These are phyloP conservation scores for Neofusicoccum ribis DNA, from an alignment of 2,329 filamentous ascomycete genomes.

Conservation along the genomic window DNA sequence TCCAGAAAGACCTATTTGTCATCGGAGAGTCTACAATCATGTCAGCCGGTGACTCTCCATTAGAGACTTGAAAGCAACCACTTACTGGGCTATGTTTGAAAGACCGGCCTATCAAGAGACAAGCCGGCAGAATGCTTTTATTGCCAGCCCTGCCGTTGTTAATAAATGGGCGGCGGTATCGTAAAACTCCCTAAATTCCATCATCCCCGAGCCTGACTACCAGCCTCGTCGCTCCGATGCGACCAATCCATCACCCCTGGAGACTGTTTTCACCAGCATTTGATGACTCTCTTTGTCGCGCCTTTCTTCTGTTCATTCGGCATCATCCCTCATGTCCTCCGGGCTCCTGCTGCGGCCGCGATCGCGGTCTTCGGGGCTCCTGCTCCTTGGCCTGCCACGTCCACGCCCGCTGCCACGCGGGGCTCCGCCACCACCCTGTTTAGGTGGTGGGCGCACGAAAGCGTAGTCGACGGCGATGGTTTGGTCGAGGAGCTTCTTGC, in stretches of 20 bases:
- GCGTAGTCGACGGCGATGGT: constrained; percentile 80
- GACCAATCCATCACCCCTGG: background rate
- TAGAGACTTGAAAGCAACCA: background rate
- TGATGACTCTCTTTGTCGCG: background rate
- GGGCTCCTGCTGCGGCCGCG: constrained; percentile 26
- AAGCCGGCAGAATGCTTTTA: constrained; percentile 16
- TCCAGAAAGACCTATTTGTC: too few relatives aligned
- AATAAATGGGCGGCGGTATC: background rate
- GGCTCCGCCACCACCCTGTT: constrained; percentile 33
- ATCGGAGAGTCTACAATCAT: background rate
- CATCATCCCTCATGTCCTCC: constrained; percentile 17
- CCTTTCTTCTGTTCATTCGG: background rate
- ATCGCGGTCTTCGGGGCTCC: constrained; percentile 43
- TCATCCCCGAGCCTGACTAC: background rate
- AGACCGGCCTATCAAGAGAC: constrained; percentile 5
- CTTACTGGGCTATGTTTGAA: background rate
- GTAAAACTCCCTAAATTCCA: background rate
- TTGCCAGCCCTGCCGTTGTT: background rate
- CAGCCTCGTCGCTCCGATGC: background rate
- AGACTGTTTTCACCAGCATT: background rate
- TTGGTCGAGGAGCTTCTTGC: constrained; percentile 77
- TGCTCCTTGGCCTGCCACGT: constrained; percentile 40
- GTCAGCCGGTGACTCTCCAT: background rate
- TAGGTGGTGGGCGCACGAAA: constrained; percentile 73
- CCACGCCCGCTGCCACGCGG: constrained; percentile 25